Percentiles rank a stretch among this genome's conserved stretches.
Evolutionary conservation across 73 alveolate genomes (phyloP).

Genomic region (Tetrahymena malaccensis): DNA sequence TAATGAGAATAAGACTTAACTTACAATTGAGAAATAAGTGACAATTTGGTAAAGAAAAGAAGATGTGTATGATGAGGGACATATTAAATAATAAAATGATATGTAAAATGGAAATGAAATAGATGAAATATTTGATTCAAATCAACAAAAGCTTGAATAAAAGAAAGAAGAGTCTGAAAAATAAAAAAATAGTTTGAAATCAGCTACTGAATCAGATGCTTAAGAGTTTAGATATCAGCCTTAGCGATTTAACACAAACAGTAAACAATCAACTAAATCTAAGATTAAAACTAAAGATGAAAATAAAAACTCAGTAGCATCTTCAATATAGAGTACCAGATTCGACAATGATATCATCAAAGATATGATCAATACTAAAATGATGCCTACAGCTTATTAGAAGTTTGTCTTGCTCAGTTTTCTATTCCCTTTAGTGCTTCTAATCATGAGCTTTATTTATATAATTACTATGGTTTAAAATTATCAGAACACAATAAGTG

Average conservation of each 20-base stretch:
- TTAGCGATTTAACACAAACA: neutral
- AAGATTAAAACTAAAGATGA: neutral
- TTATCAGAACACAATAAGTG: neutral
- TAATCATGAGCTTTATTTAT: neutral
- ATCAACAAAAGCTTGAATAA: neutral
- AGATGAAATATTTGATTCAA: neutral
- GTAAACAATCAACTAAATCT: neutral
- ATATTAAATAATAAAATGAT: neutral
- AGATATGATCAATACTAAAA: neutral
- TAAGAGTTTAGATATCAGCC: neutral
- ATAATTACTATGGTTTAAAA: neutral
- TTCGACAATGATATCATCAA: neutral
- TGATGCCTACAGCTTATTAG: neutral
- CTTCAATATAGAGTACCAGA: neutral
- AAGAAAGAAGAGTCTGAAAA: neutral
- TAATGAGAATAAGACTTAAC: neutral
- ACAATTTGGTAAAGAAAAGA: neutral
- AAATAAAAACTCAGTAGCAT: neutral
- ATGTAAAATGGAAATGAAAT: too few species aligned
- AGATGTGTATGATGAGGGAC: neutral
- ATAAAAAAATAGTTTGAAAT: neutral
- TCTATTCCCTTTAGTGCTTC: neutral
- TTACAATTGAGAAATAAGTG: neutral
- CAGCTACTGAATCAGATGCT: neutral
- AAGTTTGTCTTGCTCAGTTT: neutral